A percentile compares a stretch with the other conserved stretches of the same genome.
Conservation (phyloP, 225 moss, liverwort and hornwort genomes). For the Ulota crispa region DNA sequence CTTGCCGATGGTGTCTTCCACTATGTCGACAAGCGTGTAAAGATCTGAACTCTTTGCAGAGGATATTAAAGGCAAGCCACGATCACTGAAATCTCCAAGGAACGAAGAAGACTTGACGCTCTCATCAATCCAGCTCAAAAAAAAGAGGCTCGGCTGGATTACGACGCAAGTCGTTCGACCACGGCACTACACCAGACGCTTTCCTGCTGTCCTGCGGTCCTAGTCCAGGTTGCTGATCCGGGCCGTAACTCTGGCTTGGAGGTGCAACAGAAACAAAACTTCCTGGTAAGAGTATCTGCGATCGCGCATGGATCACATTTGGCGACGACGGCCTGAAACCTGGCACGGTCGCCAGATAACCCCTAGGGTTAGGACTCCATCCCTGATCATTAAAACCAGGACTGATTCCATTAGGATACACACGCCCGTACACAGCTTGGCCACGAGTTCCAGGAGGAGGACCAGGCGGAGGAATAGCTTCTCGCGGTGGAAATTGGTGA, state of each 20-base stretch:
- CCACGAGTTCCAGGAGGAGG: too few species aligned
- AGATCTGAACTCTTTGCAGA: constrained; percentile 36
- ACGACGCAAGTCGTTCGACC: constrained; percentile 18
- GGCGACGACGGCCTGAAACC: constrained; percentile 20
- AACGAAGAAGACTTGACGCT: background rate
- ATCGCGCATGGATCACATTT: constrained; percentile 2
- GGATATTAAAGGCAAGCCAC: constrained; percentile 1
- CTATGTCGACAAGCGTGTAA: constrained; percentile 36
- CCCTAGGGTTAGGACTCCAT: constrained; percentile 32
- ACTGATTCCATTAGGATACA: constrained; percentile 14
- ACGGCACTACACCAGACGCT: constrained; percentile 8
- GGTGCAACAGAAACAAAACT: constrained; percentile 8
- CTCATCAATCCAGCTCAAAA: constrained; percentile 38
- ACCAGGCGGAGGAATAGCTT: background rate
- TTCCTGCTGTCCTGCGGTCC: constrained; percentile 17
- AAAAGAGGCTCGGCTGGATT: constrained; percentile 28
- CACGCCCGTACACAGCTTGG: constrained; percentile 22
- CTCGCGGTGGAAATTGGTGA: constrained; percentile 34
- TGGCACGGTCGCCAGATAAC: constrained; percentile 9
- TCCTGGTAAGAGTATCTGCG: background rate
- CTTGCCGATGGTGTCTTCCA: constrained; percentile 40
- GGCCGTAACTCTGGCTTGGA: constrained; percentile 15
- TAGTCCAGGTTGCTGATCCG: constrained; percentile 25
- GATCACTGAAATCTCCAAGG: background rate
- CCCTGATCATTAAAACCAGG: constrained; percentile 28